Conservation (phyloP, 805 yeast genomes). For the Huiozyma naganishii region DNA sequence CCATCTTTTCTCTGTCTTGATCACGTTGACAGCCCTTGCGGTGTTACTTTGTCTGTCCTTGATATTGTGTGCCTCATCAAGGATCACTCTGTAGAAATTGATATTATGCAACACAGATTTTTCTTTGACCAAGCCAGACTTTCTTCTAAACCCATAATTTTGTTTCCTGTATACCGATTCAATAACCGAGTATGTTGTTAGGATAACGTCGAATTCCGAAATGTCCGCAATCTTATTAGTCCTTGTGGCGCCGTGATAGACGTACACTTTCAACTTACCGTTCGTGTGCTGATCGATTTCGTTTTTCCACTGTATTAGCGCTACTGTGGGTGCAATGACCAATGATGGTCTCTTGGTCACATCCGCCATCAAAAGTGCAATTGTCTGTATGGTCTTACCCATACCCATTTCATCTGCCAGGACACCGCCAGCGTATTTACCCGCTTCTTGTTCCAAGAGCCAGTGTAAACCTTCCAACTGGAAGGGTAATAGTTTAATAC, state of each 20-base stretch:
- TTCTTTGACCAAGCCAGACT: conserved; percentile 61
- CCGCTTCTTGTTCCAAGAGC: conserved; percentile 73
- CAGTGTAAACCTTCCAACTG: conserved; percentile 90
- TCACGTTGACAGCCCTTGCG: conserved; percentile 76
- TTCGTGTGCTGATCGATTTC: conserved; percentile 83
- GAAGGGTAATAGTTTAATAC: conserved; percentile 68
- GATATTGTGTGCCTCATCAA: conserved; percentile 97
- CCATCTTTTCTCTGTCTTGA: conserved; percentile 69
- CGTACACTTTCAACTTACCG: conserved; percentile 51
- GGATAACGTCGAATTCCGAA: conserved; percentile 50
- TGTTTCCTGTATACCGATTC: conserved; percentile 83
- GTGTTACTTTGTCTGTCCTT: conserved; percentile 92
- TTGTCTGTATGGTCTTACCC: conserved; percentile 98
- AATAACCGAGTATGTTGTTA: conserved; percentile 87
- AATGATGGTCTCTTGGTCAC: conserved; percentile 58
- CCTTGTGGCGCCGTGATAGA: conserved; percentile 83
- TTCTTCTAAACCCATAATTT: conserved; percentile 69
- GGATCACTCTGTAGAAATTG: conserved; percentile 70
- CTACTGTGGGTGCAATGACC: conserved; percentile 98
- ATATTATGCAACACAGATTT: conserved; percentile 63
- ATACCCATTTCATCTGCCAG: conserved; percentile 99
- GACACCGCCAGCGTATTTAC: conserved; percentile 77
- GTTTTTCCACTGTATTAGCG: conserved; percentile 92
- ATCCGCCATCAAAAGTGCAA: conserved; percentile 72
- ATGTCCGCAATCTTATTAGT: conserved; percentile 48